A percentile compares a stretch with the other conserved stretches of the same genome.
phyloP scores from a whole-genome alignment of 2,329 filamentous ascomycete species.

The Colletotrichum magnum region DNA sequence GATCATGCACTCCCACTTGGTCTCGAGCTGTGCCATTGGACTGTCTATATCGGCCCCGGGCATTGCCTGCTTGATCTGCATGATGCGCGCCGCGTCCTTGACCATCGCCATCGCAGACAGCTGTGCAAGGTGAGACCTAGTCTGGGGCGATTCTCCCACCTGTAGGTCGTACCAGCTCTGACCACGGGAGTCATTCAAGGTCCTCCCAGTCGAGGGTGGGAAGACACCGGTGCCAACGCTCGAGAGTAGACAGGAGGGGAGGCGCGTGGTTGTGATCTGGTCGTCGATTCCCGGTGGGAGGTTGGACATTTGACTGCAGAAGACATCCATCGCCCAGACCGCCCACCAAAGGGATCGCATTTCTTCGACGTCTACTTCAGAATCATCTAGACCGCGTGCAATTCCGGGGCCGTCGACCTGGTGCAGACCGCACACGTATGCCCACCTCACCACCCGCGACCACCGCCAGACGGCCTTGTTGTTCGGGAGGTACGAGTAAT shows the following conservation, averaged over 20 bases:
- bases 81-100: background rate
- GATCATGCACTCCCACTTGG: background rate
- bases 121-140: background rate
- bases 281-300: slow-evolving; percentile 5
- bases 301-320: background rate
- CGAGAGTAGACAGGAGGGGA: slow-evolving; percentile 1
- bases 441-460: slow-evolving; percentile 11
- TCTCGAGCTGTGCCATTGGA: background rate
- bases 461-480: background rate
- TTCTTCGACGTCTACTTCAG: background rate
- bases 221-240: background rate
- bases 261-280: background rate
- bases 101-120: background rate
- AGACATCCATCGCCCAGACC: slow-evolving; percentile 5
- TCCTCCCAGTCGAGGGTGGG: background rate
- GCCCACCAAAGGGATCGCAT: slow-evolving; percentile 10
- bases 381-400: background rate
- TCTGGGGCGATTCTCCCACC: background rate
- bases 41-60: background rate
- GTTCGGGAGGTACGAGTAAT: slow-evolving; percentile 3
- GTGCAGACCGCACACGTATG: slow-evolving; percentile 2
- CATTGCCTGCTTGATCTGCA: background rate
- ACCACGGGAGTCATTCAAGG: background rate
- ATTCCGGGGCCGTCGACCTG: background rate
- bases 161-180: background rate